phyloP scores from a whole-genome alignment of 2,329 filamentous ascomycete species.

The Rugonectria rugulosa region DNA sequence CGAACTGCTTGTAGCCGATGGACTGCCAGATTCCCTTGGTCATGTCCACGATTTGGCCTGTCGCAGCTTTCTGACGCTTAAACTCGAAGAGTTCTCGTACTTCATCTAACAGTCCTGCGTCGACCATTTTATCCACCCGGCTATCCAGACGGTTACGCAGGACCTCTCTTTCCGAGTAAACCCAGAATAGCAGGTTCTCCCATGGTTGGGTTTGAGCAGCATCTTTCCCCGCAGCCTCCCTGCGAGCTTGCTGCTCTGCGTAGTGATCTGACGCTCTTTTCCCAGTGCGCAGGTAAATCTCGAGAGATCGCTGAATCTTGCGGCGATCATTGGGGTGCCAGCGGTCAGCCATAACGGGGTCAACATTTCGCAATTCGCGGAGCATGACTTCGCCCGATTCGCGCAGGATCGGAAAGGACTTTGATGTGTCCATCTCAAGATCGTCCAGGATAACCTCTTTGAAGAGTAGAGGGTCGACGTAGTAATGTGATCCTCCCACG shows the following conservation, averaged over 20 bases:
- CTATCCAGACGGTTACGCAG: slow-evolving; percentile 75
- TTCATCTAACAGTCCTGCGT: slow-evolving; percentile 59
- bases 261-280: slow-evolving; percentile 87
- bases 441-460: slow-evolving; percentile 63
- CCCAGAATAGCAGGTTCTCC: slow-evolving; percentile 82
- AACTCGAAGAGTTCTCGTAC: slow-evolving; percentile 55
- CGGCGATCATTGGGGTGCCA: slow-evolving; percentile 96
- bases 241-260: slow-evolving; percentile 70
- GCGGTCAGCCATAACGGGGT: slow-evolving; percentile 85
- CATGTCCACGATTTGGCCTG: slow-evolving; percentile 69
- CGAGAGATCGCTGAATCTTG: slow-evolving; percentile 88
- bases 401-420: slow-evolving; percentile 73
- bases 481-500: slow-evolving; percentile 96
- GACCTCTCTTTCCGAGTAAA: slow-evolving; percentile 74
- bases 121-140: slow-evolving; percentile 86
- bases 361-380: slow-evolving; percentile 76
- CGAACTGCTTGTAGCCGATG: slow-evolving; percentile 94
- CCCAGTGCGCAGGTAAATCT: slow-evolving; percentile 88
- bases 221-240: slow-evolving; percentile 39
- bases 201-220: slow-evolving; percentile 44
- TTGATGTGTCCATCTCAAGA: slow-evolving; percentile 44
- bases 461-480: slow-evolving; percentile 88
- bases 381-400: slow-evolving; percentile 76
- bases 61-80: slow-evolving; percentile 43
- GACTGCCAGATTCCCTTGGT: slow-evolving; percentile 93